These are phyloP conservation scores for Termitomyces sp. DNA, from an alignment of 768 basidiomycete genomes.

Conservation along the genomic window DNA sequence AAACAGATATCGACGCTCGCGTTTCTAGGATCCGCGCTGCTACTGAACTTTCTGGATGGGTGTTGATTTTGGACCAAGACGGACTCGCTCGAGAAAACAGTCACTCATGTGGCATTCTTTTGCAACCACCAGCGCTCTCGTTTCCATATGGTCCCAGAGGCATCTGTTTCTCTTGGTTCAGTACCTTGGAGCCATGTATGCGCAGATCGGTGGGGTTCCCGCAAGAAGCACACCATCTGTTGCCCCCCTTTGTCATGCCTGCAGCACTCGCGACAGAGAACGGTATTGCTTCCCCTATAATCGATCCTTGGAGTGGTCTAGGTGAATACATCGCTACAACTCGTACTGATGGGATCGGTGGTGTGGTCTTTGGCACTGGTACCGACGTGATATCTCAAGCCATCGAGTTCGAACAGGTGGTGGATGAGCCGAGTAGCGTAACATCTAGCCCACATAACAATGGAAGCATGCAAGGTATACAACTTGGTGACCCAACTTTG, in stretches of 20 bases:
- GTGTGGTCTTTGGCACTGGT: constrained; percentile 26
- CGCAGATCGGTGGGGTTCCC: constrained; percentile 21
- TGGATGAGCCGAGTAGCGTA: not conserved
- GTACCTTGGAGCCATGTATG: constrained; percentile 26
- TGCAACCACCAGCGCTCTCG: constrained; percentile 33
- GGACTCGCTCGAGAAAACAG: constrained; percentile 35
- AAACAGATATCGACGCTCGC: constrained; percentile 15
- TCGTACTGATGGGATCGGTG: constrained; percentile 30
- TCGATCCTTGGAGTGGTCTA: constrained; percentile 22
- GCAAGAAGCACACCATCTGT: constrained; percentile 44
- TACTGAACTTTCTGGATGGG: constrained; percentile 39
- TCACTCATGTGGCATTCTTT: constrained; percentile 32
- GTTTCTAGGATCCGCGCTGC: constrained; percentile 32
- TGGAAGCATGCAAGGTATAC: not conserved
- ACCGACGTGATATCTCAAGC: not conserved
- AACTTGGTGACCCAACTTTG: not conserved
- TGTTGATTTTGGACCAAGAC: constrained; percentile 48
- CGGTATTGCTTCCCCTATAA: constrained; percentile 21
- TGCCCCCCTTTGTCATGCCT: constrained; percentile 60
- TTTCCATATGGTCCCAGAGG: constrained; percentile 43
- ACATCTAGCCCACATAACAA: not conserved
- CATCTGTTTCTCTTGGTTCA: constrained; percentile 17
- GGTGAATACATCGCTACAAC: constrained; percentile 22
- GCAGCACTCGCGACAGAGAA: constrained; percentile 20
- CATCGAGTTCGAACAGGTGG: constrained; percentile 5